These are phyloP conservation scores for Boletales sp. DNA, from an alignment of 768 basidiomycete species.

Conservation along the genomic window DNA sequence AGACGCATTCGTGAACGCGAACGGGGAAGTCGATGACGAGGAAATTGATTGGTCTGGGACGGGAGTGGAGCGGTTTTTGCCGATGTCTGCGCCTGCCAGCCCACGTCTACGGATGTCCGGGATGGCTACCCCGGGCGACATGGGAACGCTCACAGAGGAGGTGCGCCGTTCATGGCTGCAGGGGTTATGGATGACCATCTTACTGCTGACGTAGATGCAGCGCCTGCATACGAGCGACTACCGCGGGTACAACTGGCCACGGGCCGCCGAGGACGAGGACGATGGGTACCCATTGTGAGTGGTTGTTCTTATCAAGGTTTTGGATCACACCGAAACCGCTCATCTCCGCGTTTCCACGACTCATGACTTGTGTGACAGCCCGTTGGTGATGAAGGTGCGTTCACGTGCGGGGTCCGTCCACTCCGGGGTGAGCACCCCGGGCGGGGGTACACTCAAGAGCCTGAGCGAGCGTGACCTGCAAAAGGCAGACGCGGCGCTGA, in stretches of 20 bases:
- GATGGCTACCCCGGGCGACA: slow-evolving; percentile 87
- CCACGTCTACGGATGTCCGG: slow-evolving; percentile 75
- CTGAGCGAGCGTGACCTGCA: slow-evolving; percentile 85
- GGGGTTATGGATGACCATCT: neutral
- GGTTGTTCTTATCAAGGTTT: slow-evolving; percentile 13
- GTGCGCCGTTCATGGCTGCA: slow-evolving; percentile 34
- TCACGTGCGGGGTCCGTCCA: slow-evolving; percentile 76
- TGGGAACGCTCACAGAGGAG: slow-evolving; percentile 87
- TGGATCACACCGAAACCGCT: slow-evolving; percentile 3
- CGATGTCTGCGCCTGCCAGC: slow-evolving; percentile 82
- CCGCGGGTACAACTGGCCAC: slow-evolving; percentile 55
- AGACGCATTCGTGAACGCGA: slow-evolving; percentile 75
- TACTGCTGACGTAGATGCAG: slow-evolving; percentile 63
- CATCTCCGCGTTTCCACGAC: neutral
- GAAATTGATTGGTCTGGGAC: slow-evolving; percentile 35
- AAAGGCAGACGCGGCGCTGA: slow-evolving; percentile 86
- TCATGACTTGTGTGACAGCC: slow-evolving; percentile 42
- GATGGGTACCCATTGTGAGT: slow-evolving; percentile 88
- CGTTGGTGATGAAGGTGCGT: slow-evolving; percentile 85
- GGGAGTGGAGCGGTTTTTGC: slow-evolving; percentile 65
- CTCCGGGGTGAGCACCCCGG: slow-evolving; percentile 79
- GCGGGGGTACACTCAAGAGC: slow-evolving; percentile 74
- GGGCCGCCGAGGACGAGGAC: slow-evolving; percentile 72
- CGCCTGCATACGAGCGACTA: slow-evolving; percentile 83
- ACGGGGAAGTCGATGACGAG: slow-evolving; percentile 48